Evolutionary conservation across 805 yeast genomes (phyloP), one percentile per base, ranked within the genome.

Genomic region (Saccharomyces jurei): DNA sequence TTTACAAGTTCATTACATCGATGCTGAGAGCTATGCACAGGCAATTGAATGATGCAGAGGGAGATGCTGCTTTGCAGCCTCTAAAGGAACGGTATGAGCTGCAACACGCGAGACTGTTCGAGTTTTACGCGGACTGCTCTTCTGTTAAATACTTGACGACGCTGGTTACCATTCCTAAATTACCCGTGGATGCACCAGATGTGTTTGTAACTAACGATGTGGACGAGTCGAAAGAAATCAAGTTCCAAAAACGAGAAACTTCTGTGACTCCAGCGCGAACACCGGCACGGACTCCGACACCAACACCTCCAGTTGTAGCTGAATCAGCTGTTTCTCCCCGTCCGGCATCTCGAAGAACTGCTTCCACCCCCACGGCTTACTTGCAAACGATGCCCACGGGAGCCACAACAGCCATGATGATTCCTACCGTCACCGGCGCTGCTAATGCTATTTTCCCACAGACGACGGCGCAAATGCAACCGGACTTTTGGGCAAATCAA

Each of bases 111-210:
- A 74, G 86, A 51, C 72, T 92, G 52, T 82, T 83, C 65, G 92
- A 88, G 62, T 89, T 92, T 62, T 92, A 88, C 72, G 87, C 92
- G 27, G 97, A 91, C 63, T 89, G 96, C 67, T 86, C 92, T 6
- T 81, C 92, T 0, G 81, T 92, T 57, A 86, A 86, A 67, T 89
- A 84, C 63, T 77, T 91, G 64, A 82, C 95, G 1, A 81, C 91
- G 36, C 78, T 91, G 67, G 85, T 91, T 49, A 84, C 63, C 1
- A 58, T 68, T 3, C 73, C 73, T 51, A 71, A 71, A 59, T 57
- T 74, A 32, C 76, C 77, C 62, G 71, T 63, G 17, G 58, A 59
- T 2, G 63, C 78, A 5, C 77, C 77, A 44, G 59, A 70, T 50
- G 58, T 73, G 14, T 60, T 62, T 36, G 8, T 49, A 25, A n/a